Evolutionary conservation across 2,329 filamentous ascomycete genomes (phyloP).

Genomic region (Xenoacremonium recifei): DNA sequence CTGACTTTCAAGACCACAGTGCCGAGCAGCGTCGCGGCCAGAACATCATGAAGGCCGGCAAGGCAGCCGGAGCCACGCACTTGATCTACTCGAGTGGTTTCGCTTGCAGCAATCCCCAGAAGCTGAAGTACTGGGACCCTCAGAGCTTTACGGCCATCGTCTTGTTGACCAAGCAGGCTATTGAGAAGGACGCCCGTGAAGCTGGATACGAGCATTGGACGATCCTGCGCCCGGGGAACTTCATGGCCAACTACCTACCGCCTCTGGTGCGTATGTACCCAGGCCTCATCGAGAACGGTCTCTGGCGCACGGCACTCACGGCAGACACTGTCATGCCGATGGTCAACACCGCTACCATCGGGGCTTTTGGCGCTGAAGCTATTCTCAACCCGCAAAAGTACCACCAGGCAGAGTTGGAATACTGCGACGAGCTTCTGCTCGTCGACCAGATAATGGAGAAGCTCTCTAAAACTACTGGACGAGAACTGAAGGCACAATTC

Average conservation of each 20-base stretch:
- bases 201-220: slow-evolving; percentile 44
- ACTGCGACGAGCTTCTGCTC: slow-evolving; percentile 40
- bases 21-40: slow-evolving; percentile 29
- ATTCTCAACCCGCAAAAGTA: slow-evolving; percentile 42
- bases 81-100: slow-evolving; percentile 37
- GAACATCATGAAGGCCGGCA: slow-evolving; percentile 35
- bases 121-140: slow-evolving; percentile 24
- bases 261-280: slow-evolving; percentile 41
- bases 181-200: slow-evolving; percentile 38
- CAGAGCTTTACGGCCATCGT: slow-evolving; percentile 26
- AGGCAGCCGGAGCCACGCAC: slow-evolving; percentile 35
- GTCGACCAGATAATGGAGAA: slow-evolving; percentile 34
- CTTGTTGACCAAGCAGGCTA: slow-evolving; percentile 37
- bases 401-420: slow-evolving; percentile 34
- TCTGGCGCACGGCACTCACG: slow-evolving; percentile 35
- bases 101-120: slow-evolving; percentile 27
- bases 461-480: slow-evolving; percentile 33
- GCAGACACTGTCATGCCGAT: slow-evolving; percentile 38
- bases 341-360: slow-evolving; percentile 48
- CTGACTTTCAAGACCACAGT: slow-evolving; percentile 28
- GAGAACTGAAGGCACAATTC: slow-evolving; percentile 35
- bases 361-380: slow-evolving; percentile 41
- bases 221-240: slow-evolving; percentile 48
- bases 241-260: slow-evolving; percentile 49
- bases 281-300: slow-evolving; percentile 35